Conservation (phyloP, 345 rosid genomes). For the Dipteronia sinensis region DNA sequence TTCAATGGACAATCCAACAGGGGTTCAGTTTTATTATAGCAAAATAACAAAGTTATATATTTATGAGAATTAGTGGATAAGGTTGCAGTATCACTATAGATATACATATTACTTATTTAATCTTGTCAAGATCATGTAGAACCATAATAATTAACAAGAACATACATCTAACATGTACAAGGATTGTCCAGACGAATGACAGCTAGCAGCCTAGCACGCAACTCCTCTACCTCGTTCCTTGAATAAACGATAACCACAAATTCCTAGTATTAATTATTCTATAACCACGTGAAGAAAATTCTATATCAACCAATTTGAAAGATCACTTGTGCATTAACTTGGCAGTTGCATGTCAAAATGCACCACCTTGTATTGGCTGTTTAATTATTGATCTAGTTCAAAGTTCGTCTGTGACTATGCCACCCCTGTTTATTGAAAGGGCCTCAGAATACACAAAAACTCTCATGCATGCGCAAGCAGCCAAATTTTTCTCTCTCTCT, state of each 20-base stretch:
- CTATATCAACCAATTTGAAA: too few species aligned
- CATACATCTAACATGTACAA: background rate
- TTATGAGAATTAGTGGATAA: background rate
- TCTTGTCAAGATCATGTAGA: background rate
- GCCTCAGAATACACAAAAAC: background rate
- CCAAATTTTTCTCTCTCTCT: background rate
- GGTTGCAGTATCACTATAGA: background rate
- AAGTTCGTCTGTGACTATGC: background rate
- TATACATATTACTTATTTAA: too few species aligned
- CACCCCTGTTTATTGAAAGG: background rate
- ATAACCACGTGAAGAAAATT: conserved; percentile 7
- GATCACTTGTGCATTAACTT: background rate
- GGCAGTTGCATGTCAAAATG: background rate
- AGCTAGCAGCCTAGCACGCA: background rate
- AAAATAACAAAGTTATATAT: background rate
- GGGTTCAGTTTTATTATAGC: too few species aligned
- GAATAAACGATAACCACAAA: background rate
- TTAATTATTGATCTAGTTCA: background rate
- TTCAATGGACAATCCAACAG: too few species aligned
- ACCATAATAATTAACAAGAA: too few species aligned
- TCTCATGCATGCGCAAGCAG: background rate
- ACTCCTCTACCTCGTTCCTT: background rate
- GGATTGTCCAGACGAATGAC: conserved; percentile 1
- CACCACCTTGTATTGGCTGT: background rate
- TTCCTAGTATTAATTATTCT: background rate